Evolutionary conservation across 2,329 filamentous ascomycete species (phyloP), one percentile per base, ranked within the genome.

Genomic region (Huntiella savannae): DNA sequence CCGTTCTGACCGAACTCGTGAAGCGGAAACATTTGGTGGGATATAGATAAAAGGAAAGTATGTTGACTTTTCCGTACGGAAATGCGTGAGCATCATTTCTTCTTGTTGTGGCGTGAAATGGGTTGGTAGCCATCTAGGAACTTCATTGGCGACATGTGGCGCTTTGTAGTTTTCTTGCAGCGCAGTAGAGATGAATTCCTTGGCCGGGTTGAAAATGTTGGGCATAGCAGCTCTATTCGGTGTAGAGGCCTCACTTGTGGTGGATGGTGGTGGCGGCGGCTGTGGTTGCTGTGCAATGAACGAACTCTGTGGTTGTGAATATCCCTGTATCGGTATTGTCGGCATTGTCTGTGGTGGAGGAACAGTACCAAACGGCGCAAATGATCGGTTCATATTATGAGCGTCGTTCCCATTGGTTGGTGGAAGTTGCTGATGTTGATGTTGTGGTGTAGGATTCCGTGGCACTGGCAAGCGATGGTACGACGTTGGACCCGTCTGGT

Each of bases 31-130:
- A 3, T 48, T 49, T 1, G 11, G 22, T 5, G 52, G 52, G 19
- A 59, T 50, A 40, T 55, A 46, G 13, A 58, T 37, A 32, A 56
- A 55, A 0, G 61, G 61, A 4, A 62, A 54, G 13, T 54, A 50
- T 40, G 46, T 49, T 10, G 58, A 43, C 19, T 57, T 56, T 33
- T 53, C 49, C 4, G 50, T 53, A 15, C 50, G 44, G 39, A 55
- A 55, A 33, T 40, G 35, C 35, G 44, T 50, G 38, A 52, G 19
- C 41, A 47, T 45, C 11, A 12, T 34, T 10, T 45, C 45, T 10
- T 47, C 48, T 10, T 44, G 45, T 11, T 37, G 36, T 12, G 15
- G 32, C 4, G 45, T 40, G 10, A 50, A 37, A 11, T 40, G 32
- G 4, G 15, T 36, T 2, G 48, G 48, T 16, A 50, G 13, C 48